Evolutionary conservation across 805 yeast genomes (phyloP).

Genomic region (Yarrowia sp.): DNA sequence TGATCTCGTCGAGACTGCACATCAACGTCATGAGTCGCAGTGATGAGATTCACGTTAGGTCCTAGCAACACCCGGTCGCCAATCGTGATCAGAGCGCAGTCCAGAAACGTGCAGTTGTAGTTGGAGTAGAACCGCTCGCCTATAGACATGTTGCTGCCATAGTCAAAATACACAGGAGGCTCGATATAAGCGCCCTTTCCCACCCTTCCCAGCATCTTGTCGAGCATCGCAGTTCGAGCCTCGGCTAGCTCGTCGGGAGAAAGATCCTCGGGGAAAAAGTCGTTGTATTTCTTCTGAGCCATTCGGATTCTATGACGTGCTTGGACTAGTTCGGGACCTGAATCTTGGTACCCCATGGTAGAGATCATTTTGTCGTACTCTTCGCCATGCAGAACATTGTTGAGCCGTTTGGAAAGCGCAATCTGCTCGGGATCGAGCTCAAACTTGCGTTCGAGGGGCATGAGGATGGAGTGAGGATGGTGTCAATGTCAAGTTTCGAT

Average conservation of each 20-base stretch:
- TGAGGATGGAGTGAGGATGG: neutral
- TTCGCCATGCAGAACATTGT: slow-evolving; percentile 40
- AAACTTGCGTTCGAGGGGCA: neutral
- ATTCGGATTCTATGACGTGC: slow-evolving; percentile 48
- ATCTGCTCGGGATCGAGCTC: slow-evolving; percentile 28
- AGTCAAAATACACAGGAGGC: slow-evolving; percentile 67
- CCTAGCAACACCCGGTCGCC: slow-evolving; percentile 69
- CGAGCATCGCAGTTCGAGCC: slow-evolving; percentile 53
- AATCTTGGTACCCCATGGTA: slow-evolving; percentile 56
- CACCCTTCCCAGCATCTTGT: slow-evolving; percentile 58
- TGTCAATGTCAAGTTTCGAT: too few species aligned
- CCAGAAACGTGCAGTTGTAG: slow-evolving; percentile 61
- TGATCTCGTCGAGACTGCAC: slow-evolving; percentile 55
- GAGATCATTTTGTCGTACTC: slow-evolving; percentile 66
- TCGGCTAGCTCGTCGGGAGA: slow-evolving; percentile 47
- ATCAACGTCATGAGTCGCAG: slow-evolving; percentile 72
- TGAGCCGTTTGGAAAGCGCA: slow-evolving; percentile 12
- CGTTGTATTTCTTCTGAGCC: slow-evolving; percentile 47
- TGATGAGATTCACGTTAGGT: slow-evolving; percentile 64
- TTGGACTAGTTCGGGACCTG: slow-evolving; percentile 46
- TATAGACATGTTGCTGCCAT: slow-evolving; percentile 65
- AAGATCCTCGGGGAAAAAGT: slow-evolving; percentile 42
- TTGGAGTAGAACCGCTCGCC: slow-evolving; percentile 69
- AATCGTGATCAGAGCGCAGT: slow-evolving; percentile 65
- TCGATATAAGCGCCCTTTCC: slow-evolving; percentile 57